Conservation (phyloP, 495 filamentous ascomycete species). For the Hypoxylon lienhwacheense region DNA sequence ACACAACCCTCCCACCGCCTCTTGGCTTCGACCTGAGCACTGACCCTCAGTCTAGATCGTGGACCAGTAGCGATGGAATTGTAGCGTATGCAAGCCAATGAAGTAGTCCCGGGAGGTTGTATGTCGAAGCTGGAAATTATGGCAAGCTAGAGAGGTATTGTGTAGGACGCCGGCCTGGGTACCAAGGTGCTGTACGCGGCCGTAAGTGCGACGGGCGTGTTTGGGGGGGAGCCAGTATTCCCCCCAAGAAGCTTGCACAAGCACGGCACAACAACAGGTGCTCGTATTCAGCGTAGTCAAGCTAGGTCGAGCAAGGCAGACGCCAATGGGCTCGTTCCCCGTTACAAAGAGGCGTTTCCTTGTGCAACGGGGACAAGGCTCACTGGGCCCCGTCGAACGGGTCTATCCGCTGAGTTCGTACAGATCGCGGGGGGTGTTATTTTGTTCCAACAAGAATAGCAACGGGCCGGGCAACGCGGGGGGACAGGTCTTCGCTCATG, state of each 20-base stretch:
- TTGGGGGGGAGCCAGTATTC: slow-evolving; percentile 34
- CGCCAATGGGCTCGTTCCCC: slow-evolving; percentile 52
- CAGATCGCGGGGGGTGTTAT: slow-evolving; percentile 44
- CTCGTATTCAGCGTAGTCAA: slow-evolving; percentile 40
- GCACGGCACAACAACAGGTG: slow-evolving; percentile 33
- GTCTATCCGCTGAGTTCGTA: slow-evolving; percentile 36
- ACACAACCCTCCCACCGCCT: slow-evolving; percentile 29
- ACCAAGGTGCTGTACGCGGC: slow-evolving; percentile 41
- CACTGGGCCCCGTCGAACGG: slow-evolving; percentile 33
- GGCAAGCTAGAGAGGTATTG: slow-evolving; percentile 37
- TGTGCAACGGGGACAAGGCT: slow-evolving; percentile 46
- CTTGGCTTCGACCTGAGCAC: slow-evolving; percentile 29
- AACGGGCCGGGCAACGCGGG: slow-evolving; percentile 38
- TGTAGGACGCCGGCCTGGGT: slow-evolving; percentile 39
- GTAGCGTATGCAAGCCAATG: slow-evolving; percentile 37
- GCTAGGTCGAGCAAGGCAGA: slow-evolving; percentile 36
- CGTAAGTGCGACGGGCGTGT: slow-evolving; percentile 40
- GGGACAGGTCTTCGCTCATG: slow-evolving; percentile 39
- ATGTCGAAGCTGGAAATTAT: slow-evolving; percentile 30
- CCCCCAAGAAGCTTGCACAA: slow-evolving; percentile 34
- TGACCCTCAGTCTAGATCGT: slow-evolving; percentile 31
- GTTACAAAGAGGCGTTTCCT: slow-evolving; percentile 46
- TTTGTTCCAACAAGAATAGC: slow-evolving; percentile 39
- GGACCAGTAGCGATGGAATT: slow-evolving; percentile 30
- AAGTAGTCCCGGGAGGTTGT: slow-evolving; percentile 26